phyloP scores from a whole-genome alignment of 768 basidiomycete genomes.

The Tricholoma sp. region DNA sequence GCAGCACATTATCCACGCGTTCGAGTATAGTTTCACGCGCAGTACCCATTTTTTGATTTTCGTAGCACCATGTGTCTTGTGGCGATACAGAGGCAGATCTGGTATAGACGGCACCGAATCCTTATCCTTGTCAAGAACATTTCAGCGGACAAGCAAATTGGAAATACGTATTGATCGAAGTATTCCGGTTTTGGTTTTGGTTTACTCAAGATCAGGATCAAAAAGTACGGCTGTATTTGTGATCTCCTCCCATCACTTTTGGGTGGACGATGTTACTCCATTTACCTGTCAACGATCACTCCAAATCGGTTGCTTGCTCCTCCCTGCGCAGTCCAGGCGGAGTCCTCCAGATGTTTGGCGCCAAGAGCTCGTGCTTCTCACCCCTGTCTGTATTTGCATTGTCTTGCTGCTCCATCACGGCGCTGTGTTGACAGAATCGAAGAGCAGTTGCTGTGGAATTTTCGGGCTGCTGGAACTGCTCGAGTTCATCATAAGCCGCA shows the following conservation, averaged over 20 bases:
- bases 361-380: not conserved
- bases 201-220: not conserved
- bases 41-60: too few relatives aligned
- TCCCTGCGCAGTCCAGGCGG: not conserved
- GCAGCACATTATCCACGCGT: too few relatives aligned
- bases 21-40: too few relatives aligned
- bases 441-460: too few relatives aligned
- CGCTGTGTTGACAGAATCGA: too few relatives aligned
- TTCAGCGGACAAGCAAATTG: not conserved
- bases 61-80: too few relatives aligned
- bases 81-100: too few relatives aligned
- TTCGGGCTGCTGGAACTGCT: too few relatives aligned
- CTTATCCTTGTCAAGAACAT: too few relatives aligned
- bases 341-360: not conserved
- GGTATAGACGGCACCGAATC: too few relatives aligned
- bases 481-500: too few relatives aligned
- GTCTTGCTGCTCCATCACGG: too few relatives aligned
- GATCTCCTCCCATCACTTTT: not conserved
- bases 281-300: conserved; percentile 6
- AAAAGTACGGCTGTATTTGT: not conserved
- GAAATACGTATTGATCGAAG: not conserved
- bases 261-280: not conserved
- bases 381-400: not conserved
- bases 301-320: not conserved
- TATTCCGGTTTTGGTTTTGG: not conserved